Base-by-base conservation (phyloP, 1,139 yeast genomes). In the Suhomyces taliae region DNA sequence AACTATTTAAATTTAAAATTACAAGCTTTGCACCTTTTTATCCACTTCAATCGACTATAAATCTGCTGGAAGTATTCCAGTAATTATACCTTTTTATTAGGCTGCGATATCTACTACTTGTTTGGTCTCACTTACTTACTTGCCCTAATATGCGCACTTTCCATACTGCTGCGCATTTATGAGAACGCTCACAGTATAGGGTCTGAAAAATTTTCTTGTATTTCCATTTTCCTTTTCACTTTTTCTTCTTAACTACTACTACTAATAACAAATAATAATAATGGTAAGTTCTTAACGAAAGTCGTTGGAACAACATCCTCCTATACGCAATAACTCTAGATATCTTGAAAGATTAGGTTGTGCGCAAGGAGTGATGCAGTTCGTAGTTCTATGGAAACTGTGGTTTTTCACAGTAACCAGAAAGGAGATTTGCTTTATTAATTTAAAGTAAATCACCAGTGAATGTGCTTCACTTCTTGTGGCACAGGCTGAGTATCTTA, bases 401-500 rank as follows among this genome's bases (percentile, higher is more conserved):
- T 4, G 11, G 7, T 6, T 29, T 29, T 9, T 39, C 42, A 12
- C 10, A 27, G 14, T 27, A 27, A 11, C 40, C 40, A 37, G 1
- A 6, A 10, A 24, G 39, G 26, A 8, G 36, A 32, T 32, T 42
- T 26, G 3, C 19, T 14, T 9, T 29, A 9, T 9, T 29, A 4
- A 4, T 11, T 29, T 29, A 9, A 9, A 29, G 34, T n/a, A 14
- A 36, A 33, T 19, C 39, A 14, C 15, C 41, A n/a, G 19, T 54
- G 64, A 61, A 63, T 62, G 67, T 61, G 65, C 59, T 56, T 64
- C 71, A 63, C 69, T 66, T 61, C 72, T 69, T 69, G 76, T 65
- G 63, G 71, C 75, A 69, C 74, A 67, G 76, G 75, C 74, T 71
- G 76, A 70, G 76, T 69, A 70, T 69, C 71, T 56, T 51, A 45